Base-by-base conservation (phyloP, 1,284 basidiomycete genomes). In the Melampsora abietis-canadensis region DNA sequence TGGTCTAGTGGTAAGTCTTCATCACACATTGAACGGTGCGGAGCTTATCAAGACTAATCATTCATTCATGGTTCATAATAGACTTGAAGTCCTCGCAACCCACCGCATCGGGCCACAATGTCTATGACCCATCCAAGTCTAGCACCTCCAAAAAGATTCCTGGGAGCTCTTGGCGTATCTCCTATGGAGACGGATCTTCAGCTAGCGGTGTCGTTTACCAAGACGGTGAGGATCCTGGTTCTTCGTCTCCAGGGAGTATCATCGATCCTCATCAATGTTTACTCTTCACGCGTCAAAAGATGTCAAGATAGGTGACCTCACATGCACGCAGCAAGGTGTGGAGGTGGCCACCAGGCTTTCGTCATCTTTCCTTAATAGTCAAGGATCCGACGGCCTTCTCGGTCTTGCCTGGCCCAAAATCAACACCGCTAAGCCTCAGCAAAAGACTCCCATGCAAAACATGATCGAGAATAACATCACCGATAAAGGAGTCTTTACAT, bases 161-260 rank as follows among this genome's bases (percentile, higher is more conserved):
- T 27, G 76, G 76, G n/a, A 80, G 81, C 7, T 78, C 79, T 7
- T 84, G 83, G 83, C 80, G 82, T 72, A 84, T 84, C 70, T 81
- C 80, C 34, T 84, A 84, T 76, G 83, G 83, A 47, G 83, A 84
- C 77, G 83, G 83, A n/a, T 83, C 82, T 21, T 81, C 81, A 17
- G 82, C 82, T 7, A 76, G 78, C 57, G 78, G 76, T 27, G 37
- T 74, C 27, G 54, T 67, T 17, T 77, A 74, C 40, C 27, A 34
- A 44, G 73, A 75, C 57, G 51, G 62, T 68, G 6, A 57, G 51
- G 27, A 8, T 46, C 44, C 46, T 31, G 34, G n/a, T 7, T 54
- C 27, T 8, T 21, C 51, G 10, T 27, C 7, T 54, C 19, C 21
- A n/a, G 7, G 51, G 19, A 54, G 12, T n/a, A n/a, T 27, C 51